A percentile compares a stretch with the other conserved stretches of the same genome.
Evolutionary conservation across 257 asterid species (phyloP).

Genomic region (Lithospermum erythrorhizon): DNA sequence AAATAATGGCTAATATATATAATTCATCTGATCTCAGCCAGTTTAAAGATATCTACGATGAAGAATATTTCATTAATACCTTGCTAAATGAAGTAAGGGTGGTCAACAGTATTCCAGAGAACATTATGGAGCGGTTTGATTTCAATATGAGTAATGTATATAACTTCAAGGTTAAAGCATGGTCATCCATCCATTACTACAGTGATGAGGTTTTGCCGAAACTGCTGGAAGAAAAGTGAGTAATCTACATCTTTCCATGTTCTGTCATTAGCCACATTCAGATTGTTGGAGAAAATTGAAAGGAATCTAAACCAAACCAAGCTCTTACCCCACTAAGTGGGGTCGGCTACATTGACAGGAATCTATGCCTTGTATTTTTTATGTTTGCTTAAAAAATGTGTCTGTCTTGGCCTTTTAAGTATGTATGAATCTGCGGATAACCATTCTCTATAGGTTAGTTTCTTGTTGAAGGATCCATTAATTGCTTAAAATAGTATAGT

Average conservation of each 20-base stretch:
- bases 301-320: too few species aligned
- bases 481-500: not conserved
- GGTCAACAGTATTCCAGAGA: conserved; percentile 57
- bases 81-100: conserved; percentile 47
- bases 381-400: too few species aligned
- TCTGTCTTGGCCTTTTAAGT: not conserved
- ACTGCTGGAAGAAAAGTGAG: conserved; percentile 53
- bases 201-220: conserved; percentile 60
- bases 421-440: not conserved
- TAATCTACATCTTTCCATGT: not conserved
- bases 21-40: conserved; percentile 31
- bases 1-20: not conserved
- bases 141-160: conserved; percentile 58
- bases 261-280: not conserved
- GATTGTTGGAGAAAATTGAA: not conserved
- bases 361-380: not conserved
- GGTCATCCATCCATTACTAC: conserved; percentile 70
- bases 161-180: conserved; percentile 50
- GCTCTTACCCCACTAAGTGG: too few species aligned
- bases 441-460: too few species aligned
- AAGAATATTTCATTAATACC: conserved; percentile 57
- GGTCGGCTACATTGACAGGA: not conserved
- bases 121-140: conserved; percentile 52
- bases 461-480: not conserved
- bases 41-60: conserved; percentile 76